Evolutionary conservation across 352 stramenopile species (phyloP).

Genomic region (Pythium phragmitis): DNA sequence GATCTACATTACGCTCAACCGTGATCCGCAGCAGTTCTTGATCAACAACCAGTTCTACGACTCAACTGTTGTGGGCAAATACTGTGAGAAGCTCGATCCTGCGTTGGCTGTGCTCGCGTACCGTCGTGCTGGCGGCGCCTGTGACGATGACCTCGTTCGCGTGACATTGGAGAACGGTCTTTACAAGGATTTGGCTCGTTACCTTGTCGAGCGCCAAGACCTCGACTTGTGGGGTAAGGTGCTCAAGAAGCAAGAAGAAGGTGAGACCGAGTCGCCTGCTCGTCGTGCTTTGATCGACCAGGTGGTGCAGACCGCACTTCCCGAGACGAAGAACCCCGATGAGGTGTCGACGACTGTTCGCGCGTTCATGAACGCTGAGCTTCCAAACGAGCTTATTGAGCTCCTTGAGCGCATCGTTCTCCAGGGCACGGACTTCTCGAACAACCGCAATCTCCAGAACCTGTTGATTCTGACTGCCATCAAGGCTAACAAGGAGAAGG

Average conservation of each 20-base stretch:
- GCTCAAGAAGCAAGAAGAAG: conserved; percentile 90
- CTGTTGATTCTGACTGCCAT: conserved; percentile 99
- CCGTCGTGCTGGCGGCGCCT: conserved; percentile 97
- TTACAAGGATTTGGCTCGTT: conserved; percentile 99
- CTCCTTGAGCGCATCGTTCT: conserved; percentile 99
- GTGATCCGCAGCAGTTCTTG: conserved; percentile 98
- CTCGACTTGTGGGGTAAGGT: conserved; percentile 99
- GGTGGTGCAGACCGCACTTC: conserved; percentile 99
- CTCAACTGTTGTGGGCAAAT: conserved; percentile 98
- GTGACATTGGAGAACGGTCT: conserved; percentile 99
- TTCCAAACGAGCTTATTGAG: conserved; percentile 99
- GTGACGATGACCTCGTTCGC: conserved; percentile 99
- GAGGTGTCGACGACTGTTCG: conserved; percentile 99
- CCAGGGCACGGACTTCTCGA: conserved; percentile 99
- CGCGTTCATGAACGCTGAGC: conserved; percentile 99
- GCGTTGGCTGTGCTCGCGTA: conserved; percentile 99
- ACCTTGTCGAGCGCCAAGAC: conserved; percentile 99
- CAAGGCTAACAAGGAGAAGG: conserved; percentile 96
- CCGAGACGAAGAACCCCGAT: conserved; percentile 98
- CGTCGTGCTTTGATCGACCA: conserved; percentile 97
- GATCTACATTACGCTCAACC: conserved; percentile 99
- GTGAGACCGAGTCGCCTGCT: conserved; percentile 89
- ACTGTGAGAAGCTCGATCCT: conserved; percentile 99
- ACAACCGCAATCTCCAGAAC: conserved; percentile 99
- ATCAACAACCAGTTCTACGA: conserved; percentile 99